Evolutionary conservation across 2,329 filamentous ascomycete genomes (phyloP).

Genomic region (Cercospora berteroae): DNA sequence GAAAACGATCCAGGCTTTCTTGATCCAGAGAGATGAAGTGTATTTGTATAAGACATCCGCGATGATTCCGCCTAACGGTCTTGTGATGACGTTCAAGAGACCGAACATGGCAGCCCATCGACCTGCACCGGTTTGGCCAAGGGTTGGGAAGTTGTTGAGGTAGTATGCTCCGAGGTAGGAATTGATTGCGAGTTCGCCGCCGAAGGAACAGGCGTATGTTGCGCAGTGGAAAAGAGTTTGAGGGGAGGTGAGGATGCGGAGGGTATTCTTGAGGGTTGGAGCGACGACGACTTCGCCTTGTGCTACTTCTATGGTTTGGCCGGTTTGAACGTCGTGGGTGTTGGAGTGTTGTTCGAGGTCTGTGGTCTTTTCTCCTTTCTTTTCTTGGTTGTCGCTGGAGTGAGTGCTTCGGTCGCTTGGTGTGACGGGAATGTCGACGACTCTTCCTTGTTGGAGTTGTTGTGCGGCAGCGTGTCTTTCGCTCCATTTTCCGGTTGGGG

Average conservation of each 20-base stretch:
- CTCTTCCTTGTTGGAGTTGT: slow-evolving; percentile 44
- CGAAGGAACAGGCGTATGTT: slow-evolving; percentile 60
- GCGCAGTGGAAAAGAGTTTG: slow-evolving; percentile 54
- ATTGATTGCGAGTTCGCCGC: slow-evolving; percentile 60
- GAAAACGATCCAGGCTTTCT: slow-evolving; percentile 61
- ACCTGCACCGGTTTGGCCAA: slow-evolving; percentile 43
- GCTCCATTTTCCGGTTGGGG: slow-evolving; percentile 75
- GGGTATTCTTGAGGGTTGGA: slow-evolving; percentile 59
- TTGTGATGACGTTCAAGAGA: slow-evolving; percentile 66
- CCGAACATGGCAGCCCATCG: slow-evolving; percentile 71
- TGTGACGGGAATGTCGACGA: slow-evolving; percentile 40
- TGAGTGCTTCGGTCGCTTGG: slow-evolving; percentile 26
- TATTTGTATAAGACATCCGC: slow-evolving; percentile 56
- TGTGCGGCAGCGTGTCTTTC: slow-evolving; percentile 62
- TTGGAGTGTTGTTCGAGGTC: background rate
- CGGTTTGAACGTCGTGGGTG: slow-evolving; percentile 41
- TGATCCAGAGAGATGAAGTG: slow-evolving; percentile 57
- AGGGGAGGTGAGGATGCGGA: slow-evolving; percentile 62
- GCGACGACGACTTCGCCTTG: slow-evolving; percentile 61
- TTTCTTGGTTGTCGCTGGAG: slow-evolving; percentile 53
- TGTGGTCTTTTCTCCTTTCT: slow-evolving; percentile 35
- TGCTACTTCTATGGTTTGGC: slow-evolving; percentile 56
- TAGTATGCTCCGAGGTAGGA: slow-evolving; percentile 60
- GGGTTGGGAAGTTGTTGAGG: slow-evolving; percentile 51
- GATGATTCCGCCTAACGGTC: slow-evolving; percentile 63